Evolutionary conservation across 2,329 filamentous ascomycete species (phyloP), one percentile per base, ranked within the genome.

Genomic region (Verticillium tricorpus): DNA sequence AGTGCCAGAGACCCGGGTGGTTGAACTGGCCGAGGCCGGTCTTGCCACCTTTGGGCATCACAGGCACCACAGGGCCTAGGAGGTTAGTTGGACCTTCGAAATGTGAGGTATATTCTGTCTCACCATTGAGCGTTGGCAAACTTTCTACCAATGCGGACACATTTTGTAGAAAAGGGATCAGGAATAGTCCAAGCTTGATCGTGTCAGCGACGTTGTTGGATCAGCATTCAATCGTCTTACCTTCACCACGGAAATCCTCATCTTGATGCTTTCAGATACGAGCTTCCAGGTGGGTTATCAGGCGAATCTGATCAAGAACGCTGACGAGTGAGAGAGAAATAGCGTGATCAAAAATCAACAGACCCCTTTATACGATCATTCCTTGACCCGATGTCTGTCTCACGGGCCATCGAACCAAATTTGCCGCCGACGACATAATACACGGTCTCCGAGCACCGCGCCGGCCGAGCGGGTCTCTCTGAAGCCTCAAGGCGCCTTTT

Each of bases 1-100:
- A 62, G n/a, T 63, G 60, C 62, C 62, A 63, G 19, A 63, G 61
- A 2, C 62, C 62, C 1, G 60, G 62, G 3, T 61, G 62, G 2
- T 60, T 57, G 56, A 63, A 63, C 11, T 62, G 57, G 17, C 62
- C 57, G 1, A 58, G 62, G 1, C 60, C 57, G 25, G 60, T 50
- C 56, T 62, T 62, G 56, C 56, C 58, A 8, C 35, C 60, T 25
- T 58, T 60, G 35, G 58, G 57, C n/a, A 58, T 56, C 28, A 56
- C 28, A 3, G 54, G 54, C 28, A 32, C 12, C 22, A 56, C 28
- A 25, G 54, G 54, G 22, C 54, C 25, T 56, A 32, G 14, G 54
- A 32, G 9, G 25, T 32, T 5, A 32, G 25, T 12, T 17, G 5
- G 8, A 8, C 11, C 11, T 19, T 4, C 12, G 11, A 22, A 9